Evolutionary conservation across 345 rosid genomes (phyloP).

Genomic region (Salix arbutifolia): DNA sequence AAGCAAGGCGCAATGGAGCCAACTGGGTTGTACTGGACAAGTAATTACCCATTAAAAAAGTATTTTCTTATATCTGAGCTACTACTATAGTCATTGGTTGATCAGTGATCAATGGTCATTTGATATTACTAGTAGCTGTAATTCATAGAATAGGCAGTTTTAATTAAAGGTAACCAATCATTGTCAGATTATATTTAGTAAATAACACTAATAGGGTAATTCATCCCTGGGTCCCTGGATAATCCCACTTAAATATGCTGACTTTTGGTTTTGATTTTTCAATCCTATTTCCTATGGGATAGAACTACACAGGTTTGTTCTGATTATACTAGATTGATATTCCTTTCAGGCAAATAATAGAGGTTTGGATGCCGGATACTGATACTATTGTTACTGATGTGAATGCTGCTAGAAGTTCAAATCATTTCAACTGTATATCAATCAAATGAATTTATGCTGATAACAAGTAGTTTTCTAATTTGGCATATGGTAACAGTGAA

Average conservation of each 20-base stretch:
- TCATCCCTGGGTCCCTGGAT: neutral
- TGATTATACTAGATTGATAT: too few relatives aligned
- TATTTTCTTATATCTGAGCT: conserved; percentile 52
- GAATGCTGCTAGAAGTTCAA: neutral
- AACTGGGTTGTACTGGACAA: conserved; percentile 83
- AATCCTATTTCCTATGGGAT: neutral
- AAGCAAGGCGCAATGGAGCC: conserved; percentile 55
- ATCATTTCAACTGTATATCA: neutral
- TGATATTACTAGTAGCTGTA: too few relatives aligned
- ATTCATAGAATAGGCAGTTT: neutral
- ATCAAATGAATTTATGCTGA: neutral
- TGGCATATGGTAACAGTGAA: neutral
- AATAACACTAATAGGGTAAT: neutral
- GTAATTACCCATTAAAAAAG: conserved; percentile 54
- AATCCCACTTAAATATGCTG: neutral
- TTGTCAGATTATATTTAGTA: neutral
- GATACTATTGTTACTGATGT: too few relatives aligned
- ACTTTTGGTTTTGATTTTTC: neutral
- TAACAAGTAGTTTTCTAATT: neutral
- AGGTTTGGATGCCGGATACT: too few relatives aligned
- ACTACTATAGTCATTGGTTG: conserved; percentile 18
- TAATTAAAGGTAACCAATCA: too few relatives aligned
- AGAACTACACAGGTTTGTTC: too few relatives aligned
- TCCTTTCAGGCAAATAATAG: too few relatives aligned
- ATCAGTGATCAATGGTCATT: neutral